These are phyloP conservation scores for Sphaceloma murrayae DNA, from an alignment of 2,329 filamentous ascomycete species.

Conservation along the genomic window DNA sequence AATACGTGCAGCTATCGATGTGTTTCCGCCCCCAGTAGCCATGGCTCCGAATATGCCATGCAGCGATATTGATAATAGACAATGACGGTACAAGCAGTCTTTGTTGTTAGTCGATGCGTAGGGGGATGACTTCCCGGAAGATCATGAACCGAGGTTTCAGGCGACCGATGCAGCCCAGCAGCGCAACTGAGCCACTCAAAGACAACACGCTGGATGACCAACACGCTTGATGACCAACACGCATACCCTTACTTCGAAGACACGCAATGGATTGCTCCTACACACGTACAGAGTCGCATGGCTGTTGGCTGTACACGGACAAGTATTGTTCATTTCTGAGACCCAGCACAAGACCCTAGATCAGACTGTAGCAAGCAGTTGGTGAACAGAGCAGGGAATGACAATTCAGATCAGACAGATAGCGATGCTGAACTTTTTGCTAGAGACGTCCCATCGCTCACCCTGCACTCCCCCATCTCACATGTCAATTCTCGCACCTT, in stretches of 20 bases:
- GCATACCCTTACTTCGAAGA: too few species aligned
- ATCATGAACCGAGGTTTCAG: neutral
- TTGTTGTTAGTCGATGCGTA: neutral
- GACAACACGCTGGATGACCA: neutral
- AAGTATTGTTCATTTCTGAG: conserved; percentile 7
- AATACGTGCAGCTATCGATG: conserved; percentile 39
- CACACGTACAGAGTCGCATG: too few species aligned
- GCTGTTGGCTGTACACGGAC: too few species aligned
- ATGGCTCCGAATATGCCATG: conserved; percentile 9
- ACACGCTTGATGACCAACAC: too few species aligned
- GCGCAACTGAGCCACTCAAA: neutral
- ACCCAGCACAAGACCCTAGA: conserved; percentile 8
- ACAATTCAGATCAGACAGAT: neutral
- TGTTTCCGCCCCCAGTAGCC: conserved; percentile 17
- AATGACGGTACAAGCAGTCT: neutral
- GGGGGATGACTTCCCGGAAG: neutral
- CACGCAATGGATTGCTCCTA: too few species aligned
- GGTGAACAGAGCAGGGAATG: neutral
- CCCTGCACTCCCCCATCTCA: too few species aligned
- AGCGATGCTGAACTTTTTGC: conserved; percentile 10
- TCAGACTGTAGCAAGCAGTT: too few species aligned
- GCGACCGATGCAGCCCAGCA: conserved; percentile 8
- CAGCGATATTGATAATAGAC: neutral
- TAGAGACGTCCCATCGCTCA: too few species aligned
- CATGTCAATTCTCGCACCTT: too few species aligned